phyloP scores from a whole-genome alignment of 805 yeast genomes.

The Sugiyamaella chiloensis region DNA sequence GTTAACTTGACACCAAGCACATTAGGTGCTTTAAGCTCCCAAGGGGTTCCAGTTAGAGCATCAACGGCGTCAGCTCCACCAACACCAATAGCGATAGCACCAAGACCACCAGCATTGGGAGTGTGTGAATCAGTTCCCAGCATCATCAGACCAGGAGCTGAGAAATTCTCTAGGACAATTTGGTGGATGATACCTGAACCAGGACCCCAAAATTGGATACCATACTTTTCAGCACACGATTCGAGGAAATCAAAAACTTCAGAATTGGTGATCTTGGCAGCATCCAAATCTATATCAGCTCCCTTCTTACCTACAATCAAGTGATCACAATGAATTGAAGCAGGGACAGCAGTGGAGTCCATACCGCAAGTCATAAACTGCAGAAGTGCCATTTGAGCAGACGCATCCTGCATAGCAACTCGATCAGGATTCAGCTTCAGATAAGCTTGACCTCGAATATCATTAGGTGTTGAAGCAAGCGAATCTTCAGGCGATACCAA shows the following conservation, averaged over 20 bases:
- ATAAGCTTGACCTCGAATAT: slow-evolving; percentile 82
- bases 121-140: slow-evolving; percentile 98
- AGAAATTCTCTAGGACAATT: slow-evolving; percentile 93
- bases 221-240: slow-evolving; percentile 89
- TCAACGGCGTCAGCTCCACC: slow-evolving; percentile 99
- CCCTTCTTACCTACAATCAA: slow-evolving; percentile 95
- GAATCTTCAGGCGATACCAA: slow-evolving; percentile 82
- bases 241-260: slow-evolving; percentile 95
- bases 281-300: slow-evolving; percentile 75
- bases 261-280: slow-evolving; percentile 80
- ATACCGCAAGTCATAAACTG: slow-evolving; percentile 98
- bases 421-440: slow-evolving; percentile 94
- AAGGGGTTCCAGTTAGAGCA: slow-evolving; percentile 93
- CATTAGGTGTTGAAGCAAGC: slow-evolving; percentile 50
- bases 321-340: slow-evolving; percentile 97
- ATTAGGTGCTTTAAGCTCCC: slow-evolving; percentile 99
- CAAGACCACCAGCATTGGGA: slow-evolving; percentile 98
- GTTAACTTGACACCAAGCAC: slow-evolving; percentile 90
- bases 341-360: slow-evolving; percentile 84
- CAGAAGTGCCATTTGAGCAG: slow-evolving; percentile 97
- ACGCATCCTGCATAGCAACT: slow-evolving; percentile 99
- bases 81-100: slow-evolving; percentile 98
- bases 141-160: slow-evolving; percentile 96
- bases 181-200: slow-evolving; percentile 99
- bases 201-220: slow-evolving; percentile 98